These are phyloP conservation scores for Dendrobium chrysotoxum DNA, from an alignment of 106 monocot species.

Conservation along the genomic window DNA sequence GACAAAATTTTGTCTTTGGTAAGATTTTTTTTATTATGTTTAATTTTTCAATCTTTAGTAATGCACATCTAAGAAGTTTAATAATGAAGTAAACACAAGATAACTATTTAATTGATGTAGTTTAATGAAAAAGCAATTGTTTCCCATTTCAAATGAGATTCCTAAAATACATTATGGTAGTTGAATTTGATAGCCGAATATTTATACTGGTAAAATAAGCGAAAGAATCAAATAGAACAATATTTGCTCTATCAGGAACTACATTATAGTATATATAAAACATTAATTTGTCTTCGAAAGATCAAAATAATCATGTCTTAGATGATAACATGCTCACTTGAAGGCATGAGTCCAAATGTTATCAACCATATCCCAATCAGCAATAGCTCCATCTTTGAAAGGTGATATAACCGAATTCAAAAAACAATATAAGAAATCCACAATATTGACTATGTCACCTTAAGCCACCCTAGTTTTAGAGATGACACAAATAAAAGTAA, in stretches of 20 bases:
- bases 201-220: not conserved
- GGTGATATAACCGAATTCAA: conserved; percentile 72
- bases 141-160: not conserved
- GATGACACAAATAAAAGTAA: not conserved
- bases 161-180: too few species aligned
- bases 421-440: not conserved
- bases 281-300: not conserved
- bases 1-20: not conserved
- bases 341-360: conserved; percentile 98
- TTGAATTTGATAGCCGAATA: not conserved
- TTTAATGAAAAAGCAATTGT: not conserved
- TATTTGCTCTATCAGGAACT: not conserved
- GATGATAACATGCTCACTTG: conserved; percentile 33
- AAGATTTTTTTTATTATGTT: not conserved
- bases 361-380: conserved; percentile 96
- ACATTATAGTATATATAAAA: not conserved
- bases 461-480: not conserved
- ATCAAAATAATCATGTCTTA: not conserved
- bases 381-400: conserved; percentile 76
- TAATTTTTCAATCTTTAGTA: not conserved
- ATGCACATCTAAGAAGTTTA: not conserved
- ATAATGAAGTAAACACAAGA: not conserved
- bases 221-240: not conserved
- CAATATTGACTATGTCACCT: not conserved
- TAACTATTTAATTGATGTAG: not conserved